phyloP scores from a whole-genome alignment of 75 land plant genomes.

The Pinus tabuliformis region DNA sequence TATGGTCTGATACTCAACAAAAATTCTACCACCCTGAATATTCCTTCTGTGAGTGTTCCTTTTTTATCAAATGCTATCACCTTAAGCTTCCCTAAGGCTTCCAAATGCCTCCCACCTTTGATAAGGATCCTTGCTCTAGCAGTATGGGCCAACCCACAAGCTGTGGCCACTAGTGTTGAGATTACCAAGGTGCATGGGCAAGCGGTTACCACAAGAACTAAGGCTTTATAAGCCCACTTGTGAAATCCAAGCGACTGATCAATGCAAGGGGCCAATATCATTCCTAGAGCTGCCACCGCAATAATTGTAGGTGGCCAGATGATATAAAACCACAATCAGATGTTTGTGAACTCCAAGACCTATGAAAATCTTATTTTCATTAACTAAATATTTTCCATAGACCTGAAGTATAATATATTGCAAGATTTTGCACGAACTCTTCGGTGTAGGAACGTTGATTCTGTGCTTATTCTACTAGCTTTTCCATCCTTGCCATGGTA shows the following conservation, averaged over 20 bases:
- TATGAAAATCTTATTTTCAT: background rate
- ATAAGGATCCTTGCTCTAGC: slow-evolving; percentile 67
- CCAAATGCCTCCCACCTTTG: slow-evolving; percentile 83
- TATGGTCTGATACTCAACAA: background rate
- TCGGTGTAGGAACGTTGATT: slow-evolving; percentile 61
- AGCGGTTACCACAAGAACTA: slow-evolving; percentile 84
- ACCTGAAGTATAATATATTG: slow-evolving; percentile 93
- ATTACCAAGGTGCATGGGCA: slow-evolving; percentile 91
- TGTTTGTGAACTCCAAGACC: no score
- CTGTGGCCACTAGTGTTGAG: slow-evolving; percentile 83
- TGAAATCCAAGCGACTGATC: slow-evolving; percentile 22
- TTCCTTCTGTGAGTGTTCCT: slow-evolving; percentile 83
- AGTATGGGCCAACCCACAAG: slow-evolving; percentile 78
- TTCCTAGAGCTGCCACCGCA: slow-evolving; percentile 38
- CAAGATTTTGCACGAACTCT: slow-evolving; percentile 63
- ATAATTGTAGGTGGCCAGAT: slow-evolving; percentile 34
- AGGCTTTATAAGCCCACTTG: slow-evolving; percentile 71
- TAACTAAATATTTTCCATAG: background rate
- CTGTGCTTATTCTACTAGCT: slow-evolving; percentile 91
- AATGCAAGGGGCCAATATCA: slow-evolving; percentile 58
- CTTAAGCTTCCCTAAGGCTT: slow-evolving; percentile 59
- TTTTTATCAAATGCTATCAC: slow-evolving; percentile 87
- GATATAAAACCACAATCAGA: no score
- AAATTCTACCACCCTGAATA: slow-evolving; percentile 48
- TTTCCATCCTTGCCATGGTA: slow-evolving; percentile 77